These are phyloP conservation scores for Emergomyces orientalis DNA, from an alignment of 2,329 filamentous ascomycete species.

Conservation along the genomic window DNA sequence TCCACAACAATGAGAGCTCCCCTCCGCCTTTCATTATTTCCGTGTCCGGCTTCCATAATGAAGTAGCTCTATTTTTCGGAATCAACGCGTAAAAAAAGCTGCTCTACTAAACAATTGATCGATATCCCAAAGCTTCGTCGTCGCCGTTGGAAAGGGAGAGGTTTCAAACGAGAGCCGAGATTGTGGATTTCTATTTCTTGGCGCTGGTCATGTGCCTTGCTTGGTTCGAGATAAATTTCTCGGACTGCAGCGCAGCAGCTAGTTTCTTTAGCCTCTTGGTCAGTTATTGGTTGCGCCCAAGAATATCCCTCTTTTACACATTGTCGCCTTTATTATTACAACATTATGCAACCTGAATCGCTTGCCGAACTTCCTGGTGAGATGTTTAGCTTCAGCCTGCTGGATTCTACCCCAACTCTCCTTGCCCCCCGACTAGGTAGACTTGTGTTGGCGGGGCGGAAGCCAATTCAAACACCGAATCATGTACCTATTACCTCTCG, in stretches of 20 bases:
- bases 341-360: slow-evolving; percentile 24
- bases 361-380: slow-evolving; percentile 19
- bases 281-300: neutral
- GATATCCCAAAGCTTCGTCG: too few relatives aligned
- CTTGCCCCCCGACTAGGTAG: slow-evolving; percentile 55
- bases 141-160: neutral
- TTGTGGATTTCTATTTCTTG: neutral
- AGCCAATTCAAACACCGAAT: slow-evolving; percentile 68
- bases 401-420: slow-evolving; percentile 26
- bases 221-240: neutral
- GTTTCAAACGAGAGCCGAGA: neutral
- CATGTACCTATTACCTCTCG: slow-evolving; percentile 73
- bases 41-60: neutral
- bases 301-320: neutral
- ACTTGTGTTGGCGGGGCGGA: slow-evolving; percentile 54
- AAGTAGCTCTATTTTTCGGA: neutral
- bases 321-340: neutral
- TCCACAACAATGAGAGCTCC: slow-evolving; percentile 78
- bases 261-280: neutral
- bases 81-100: neutral
- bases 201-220: neutral
- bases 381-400: slow-evolving; percentile 33
- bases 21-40: slow-evolving; percentile 6
- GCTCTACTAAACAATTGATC: neutral
- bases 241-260: neutral